Evolutionary conservation across 441 rosid genomes (phyloP), one percentile per base, ranked within the genome.

Genomic region (Gossypium lobatum): DNA sequence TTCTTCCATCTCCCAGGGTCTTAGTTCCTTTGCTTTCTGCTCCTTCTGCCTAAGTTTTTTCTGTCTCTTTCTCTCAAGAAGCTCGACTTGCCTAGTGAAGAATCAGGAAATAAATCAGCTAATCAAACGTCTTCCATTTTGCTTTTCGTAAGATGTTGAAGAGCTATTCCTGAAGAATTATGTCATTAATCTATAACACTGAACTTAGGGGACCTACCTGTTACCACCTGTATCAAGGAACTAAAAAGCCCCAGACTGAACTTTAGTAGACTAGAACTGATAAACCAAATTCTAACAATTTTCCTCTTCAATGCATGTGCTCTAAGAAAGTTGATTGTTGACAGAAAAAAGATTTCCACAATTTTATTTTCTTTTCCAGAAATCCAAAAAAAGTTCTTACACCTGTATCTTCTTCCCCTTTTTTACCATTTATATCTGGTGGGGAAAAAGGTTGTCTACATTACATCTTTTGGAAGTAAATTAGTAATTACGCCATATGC

Each of bases 11-110:
- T 86, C 82, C 48, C 48, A 85, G 53, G 72, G 80, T 75, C 74
- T 81, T 69, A 84, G 93, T 71, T 88, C 97, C 84, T 89, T 91
- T 61, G 88, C 88, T 84, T 85, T 93, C 77, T 83, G 95, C 64
- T 89, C 93, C 78, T 88, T 95, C 83, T 90, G 97, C 86, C 96
- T 84, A 57, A 89, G 93, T 83, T 89, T 90, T 77, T 88, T 91
- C 85, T 77, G 91, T 82, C 89, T 88, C 82, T 87, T 95, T 87
- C 85, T 86, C 82, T 93, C 96, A 85, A 88, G 76, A 73, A 91
- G 86, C 81, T 89, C 94, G 71, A 91, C 92, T 80, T 87, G 97
- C 82, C 98, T 94, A 48, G 25, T 60, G 76, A 54, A 46, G 23
- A 54, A 67, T 72, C 75, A 50, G 13, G 46, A 70, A 72, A 68